Evolutionary conservation across 305 asterid genomes (phyloP).

Genomic region (Coffea humblotiana): DNA sequence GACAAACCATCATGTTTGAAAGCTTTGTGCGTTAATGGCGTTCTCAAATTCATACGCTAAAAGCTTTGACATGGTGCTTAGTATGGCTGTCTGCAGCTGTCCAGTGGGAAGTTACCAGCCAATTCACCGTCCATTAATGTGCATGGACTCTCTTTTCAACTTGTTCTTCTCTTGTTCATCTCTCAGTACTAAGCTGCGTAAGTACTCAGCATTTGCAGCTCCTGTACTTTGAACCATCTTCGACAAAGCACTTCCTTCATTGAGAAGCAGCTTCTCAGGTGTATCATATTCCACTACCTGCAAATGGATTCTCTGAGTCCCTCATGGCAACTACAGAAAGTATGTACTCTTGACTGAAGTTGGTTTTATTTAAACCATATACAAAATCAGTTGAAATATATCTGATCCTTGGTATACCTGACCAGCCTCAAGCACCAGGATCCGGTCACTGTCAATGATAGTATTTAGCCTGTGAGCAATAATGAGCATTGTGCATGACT

Average conservation of each 20-base stretch:
- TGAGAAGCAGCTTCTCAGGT: constrained; percentile 66
- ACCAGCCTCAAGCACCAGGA: constrained; percentile 81
- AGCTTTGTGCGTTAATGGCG: constrained; percentile 43
- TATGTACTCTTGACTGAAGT: no score
- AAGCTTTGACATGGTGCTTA: constrained; percentile 44
- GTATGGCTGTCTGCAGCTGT: constrained; percentile 59
- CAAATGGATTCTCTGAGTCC: no score
- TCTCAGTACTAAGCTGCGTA: constrained; percentile 64
- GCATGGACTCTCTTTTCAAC: constrained; percentile 35
- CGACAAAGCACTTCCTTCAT: constrained; percentile 74
- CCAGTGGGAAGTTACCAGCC: constrained; percentile 94
- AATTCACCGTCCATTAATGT: constrained; percentile 68
- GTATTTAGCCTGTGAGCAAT: constrained; percentile 94
- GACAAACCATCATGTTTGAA: no score
- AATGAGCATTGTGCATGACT: constrained; percentile 89
- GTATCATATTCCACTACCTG: constrained; percentile 52
- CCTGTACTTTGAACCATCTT: constrained; percentile 98
- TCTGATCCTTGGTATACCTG: constrained; percentile 38
- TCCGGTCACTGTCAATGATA: constrained; percentile 79
- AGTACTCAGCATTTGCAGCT: constrained; percentile 80
- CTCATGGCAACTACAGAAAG: no score
- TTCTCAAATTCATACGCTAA: constrained; percentile 54
- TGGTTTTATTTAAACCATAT: no score
- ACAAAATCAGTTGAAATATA: no score
- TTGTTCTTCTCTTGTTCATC: constrained; percentile 39